A percentile compares a stretch with the other conserved stretches of the same genome.
Conservation (phyloP, 495 filamentous ascomycete genomes). For the Aspergillus nanangensis region DNA sequence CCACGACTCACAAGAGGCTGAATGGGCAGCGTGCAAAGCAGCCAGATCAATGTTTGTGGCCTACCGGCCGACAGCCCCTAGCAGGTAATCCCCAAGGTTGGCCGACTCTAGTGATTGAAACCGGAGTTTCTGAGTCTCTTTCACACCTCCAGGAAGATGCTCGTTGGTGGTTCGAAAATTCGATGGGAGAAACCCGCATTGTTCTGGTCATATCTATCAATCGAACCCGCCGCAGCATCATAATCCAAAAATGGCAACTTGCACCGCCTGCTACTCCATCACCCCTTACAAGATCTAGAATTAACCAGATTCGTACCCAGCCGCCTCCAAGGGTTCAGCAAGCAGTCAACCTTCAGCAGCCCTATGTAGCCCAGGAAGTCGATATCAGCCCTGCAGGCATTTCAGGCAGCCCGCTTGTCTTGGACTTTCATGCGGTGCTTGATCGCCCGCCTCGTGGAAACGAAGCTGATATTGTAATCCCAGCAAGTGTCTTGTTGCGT, state of each 20-base stretch:
- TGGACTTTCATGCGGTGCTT: neutral
- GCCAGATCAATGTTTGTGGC: slow-evolving; percentile 2
- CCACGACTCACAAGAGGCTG: neutral
- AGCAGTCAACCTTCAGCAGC: neutral
- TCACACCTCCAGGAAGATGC: slow-evolving; percentile 16
- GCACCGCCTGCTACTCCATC: slow-evolving; percentile 2
- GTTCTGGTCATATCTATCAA: slow-evolving; percentile 24
- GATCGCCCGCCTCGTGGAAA: neutral
- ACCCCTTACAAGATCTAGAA: neutral
- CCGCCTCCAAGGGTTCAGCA: neutral
- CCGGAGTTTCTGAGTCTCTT: slow-evolving; percentile 22
- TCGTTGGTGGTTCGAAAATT: slow-evolving; percentile 26
- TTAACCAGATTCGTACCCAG: neutral
- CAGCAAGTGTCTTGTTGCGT: neutral
- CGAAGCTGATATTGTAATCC: neutral
- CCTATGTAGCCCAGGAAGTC: slow-evolving; percentile 2
- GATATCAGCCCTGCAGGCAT: neutral
- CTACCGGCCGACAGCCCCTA: neutral
- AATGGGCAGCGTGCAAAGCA: neutral
- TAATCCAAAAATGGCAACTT: slow-evolving; percentile 23
- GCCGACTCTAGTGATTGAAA: slow-evolving; percentile 31
- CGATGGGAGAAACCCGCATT: slow-evolving; percentile 24
- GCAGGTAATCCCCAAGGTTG: slow-evolving; percentile 2
- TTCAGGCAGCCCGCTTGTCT: neutral
- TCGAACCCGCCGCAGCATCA: slow-evolving; percentile 7